A percentile compares a stretch with the other conserved stretches of the same genome.
These are phyloP conservation scores for Penicillium aurantiogriseum DNA, from an alignment of 2,329 filamentous ascomycete genomes.

Conservation along the genomic window DNA sequence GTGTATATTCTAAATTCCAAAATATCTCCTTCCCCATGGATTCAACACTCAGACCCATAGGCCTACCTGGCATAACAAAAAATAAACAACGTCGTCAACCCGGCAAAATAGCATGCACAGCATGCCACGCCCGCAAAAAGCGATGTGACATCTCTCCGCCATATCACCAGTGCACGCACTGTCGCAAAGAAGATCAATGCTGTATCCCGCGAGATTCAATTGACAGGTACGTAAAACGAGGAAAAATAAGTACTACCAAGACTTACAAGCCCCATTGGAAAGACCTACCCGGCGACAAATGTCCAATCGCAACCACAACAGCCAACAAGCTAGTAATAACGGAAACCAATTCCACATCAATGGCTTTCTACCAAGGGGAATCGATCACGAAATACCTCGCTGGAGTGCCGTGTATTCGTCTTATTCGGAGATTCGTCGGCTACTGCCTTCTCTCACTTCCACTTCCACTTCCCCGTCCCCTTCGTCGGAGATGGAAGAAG, in stretches of 20 bases:
- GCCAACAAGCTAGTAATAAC: neutral
- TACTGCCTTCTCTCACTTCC: neutral
- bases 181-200: neutral
- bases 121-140: conserved; percentile 9
- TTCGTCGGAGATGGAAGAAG: neutral
- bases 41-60: neutral
- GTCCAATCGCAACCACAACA: neutral
- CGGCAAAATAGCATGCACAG: conserved; percentile 6
- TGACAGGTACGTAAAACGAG: neutral
- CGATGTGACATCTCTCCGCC: conserved; percentile 4
- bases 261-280: neutral
- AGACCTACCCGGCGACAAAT: neutral
- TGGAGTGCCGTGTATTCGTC: conserved; percentile 6
- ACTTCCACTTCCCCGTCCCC: neutral
- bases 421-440: conserved; percentile 1
- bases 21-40: neutral
- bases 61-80: conserved; percentile 1
- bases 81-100: conserved; percentile 5
- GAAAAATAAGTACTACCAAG: too few relatives aligned
- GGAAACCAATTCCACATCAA: neutral
- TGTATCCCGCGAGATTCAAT: conserved; percentile 4
- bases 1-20: neutral
- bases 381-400: conserved; percentile 5
- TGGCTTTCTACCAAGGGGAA: neutral
- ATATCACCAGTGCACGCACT: conserved; percentile 6